These are phyloP conservation scores for Trichomonas tenax DNA, from an alignment of 208 protist genomes.

Conservation along the genomic window DNA sequence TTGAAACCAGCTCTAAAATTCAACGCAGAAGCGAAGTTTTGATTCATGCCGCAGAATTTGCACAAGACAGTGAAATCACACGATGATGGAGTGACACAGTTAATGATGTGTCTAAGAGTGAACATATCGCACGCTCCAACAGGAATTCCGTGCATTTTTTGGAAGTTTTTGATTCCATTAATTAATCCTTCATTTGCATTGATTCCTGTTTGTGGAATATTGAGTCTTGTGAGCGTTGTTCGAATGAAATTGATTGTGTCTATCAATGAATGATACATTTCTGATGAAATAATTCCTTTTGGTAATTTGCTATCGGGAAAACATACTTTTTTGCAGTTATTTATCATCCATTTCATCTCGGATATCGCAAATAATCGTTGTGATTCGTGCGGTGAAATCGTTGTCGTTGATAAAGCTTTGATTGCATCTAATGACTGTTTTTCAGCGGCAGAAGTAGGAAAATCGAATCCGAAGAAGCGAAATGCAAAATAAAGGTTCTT, in stretches of 20 bases:
- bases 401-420: background rate
- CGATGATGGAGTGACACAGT: background rate
- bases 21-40: too few species aligned
- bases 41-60: background rate
- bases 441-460: background rate
- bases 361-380: background rate
- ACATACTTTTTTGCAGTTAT: background rate
- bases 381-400: background rate
- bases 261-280: background rate
- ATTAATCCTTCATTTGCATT: background rate
- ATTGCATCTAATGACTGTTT: background rate
- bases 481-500: background rate
- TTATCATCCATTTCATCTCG: background rate
- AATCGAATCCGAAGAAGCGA: background rate
- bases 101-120: background rate
- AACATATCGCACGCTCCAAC: background rate
- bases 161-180: background rate
- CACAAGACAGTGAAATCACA: background rate
- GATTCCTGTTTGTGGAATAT: background rate
- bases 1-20: background rate
- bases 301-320: background rate
- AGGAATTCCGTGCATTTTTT: background rate
- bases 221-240: background rate
- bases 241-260: background rate
- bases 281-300: background rate